Evolutionary conservation across 192 early-diverging fungal species (phyloP), one percentile per base, ranked within the genome.

Genomic region (Coemansia sp.): DNA sequence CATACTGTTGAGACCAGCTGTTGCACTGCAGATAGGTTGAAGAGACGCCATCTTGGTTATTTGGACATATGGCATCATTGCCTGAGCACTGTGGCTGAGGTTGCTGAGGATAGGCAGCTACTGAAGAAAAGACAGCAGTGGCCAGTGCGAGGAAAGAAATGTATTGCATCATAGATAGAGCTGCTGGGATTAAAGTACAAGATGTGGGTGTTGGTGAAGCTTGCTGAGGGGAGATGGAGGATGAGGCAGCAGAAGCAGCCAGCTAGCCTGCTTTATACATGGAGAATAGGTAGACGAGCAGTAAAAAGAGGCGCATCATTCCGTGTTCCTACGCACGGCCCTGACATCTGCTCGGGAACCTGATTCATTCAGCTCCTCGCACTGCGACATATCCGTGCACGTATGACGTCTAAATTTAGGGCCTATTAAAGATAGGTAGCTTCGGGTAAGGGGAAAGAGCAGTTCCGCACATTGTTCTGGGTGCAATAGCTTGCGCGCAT

Each of bases 1-100:
- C 56, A 9, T 71, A 80, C 46, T 62, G 56, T 28, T 74, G 72
- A 5, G 69, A 48, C 65, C 69, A 71, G 62, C 64, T 69, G 45
- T 80, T 59, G 69, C 77, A 80, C 62, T 80, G 77, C 14, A 74
- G 59, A 50, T 80, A 80, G 50, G 50, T 74, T 21, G 73, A 45
- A 11, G 77, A 80, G 9, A 74, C 72, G 18, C 69, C 69, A 20
- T 80, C 69, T 56, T 71, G 48, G 45, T 61, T 59, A 63, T 72
- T 72, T 9, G 77, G 77, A 35, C 77, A 80, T 2, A 67, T 71
- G 1, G 77, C 69, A 2, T 37, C 53, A 43, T 80, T 80, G 24
- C 77, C 77, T 14, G 56, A 59, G 69, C 77, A 80, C 48, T 67
- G 64, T n/a, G 51, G 51, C 51, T 55, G 51, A 2, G 51, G 51